Base-by-base conservation (phyloP, 805 yeast genomes). In the Torulaspora quercuum region DNA sequence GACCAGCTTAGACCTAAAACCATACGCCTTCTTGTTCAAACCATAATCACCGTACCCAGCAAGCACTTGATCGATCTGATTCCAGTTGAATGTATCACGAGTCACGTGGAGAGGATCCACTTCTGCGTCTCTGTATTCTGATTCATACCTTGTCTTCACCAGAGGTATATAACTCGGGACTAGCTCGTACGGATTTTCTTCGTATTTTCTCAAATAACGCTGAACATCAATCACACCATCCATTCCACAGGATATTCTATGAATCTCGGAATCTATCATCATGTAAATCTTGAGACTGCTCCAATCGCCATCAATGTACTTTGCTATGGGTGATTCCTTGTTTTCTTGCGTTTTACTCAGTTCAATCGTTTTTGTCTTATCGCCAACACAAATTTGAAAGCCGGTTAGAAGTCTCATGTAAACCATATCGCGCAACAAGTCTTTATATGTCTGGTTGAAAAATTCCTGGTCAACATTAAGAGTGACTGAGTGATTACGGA, bases 1-100 rank as follows among this genome's bases (percentile, higher is more conserved):
- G 3, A 88, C 97, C 63, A 88, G 86, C 53, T 94, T 81, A 57
- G 89, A 74, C 46, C 82, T 70, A 55, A 78, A 82, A 21, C 72
- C 70, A 39, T 71, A 72, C 40, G 70, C 68, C 7, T 70, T 72
- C 11, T 70, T 76, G 8, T 78, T 76, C 6, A 57, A 45, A 38
- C 76, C 64, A 1, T 77, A 75, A 46, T 87, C 95, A 18, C 82
- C 88, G 55, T 81, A 84, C 3, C 98, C 98, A 0, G 97, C 95
- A n/a, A 89, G 59, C 15, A 76, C 75, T 53, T 87, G 96, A 64
- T 92, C 99, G 48, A 89, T 70, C 44, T 80, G 82, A 49, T 89
- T 89, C 98, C 98, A 92, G 44, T 89, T 88, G 44, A 77, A 74
- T 9, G 68, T 64, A 28, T 72, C 61, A 3, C 81, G 73, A 21